Evolutionary conservation across 345 rosid genomes (phyloP).

Genomic region (Eucalyptus sideroxylon): DNA sequence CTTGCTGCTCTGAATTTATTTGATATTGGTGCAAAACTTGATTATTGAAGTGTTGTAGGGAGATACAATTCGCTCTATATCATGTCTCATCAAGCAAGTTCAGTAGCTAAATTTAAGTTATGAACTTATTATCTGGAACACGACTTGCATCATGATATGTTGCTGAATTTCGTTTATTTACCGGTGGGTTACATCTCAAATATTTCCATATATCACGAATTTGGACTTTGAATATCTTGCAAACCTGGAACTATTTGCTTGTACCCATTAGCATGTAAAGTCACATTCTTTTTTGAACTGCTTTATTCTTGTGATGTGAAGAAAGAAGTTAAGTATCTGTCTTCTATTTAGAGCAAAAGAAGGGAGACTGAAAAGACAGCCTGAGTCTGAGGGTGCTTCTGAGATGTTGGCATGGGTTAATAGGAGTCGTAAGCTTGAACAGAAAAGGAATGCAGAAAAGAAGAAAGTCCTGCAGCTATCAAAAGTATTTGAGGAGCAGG

Average conservation of each 20-base stretch:
- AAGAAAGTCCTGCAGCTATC: conserved; percentile 74
- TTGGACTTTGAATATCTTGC: neutral
- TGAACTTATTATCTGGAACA: neutral
- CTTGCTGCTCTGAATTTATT: neutral
- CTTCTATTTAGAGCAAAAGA: conserved; percentile 59
- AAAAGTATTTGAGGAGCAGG: conserved; percentile 87
- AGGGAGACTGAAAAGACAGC: conserved; percentile 54
- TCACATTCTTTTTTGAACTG: neutral
- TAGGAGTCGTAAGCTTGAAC: conserved; percentile 70
- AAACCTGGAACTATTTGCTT: neutral
- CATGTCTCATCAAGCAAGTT: neutral
- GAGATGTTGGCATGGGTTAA: conserved; percentile 71
- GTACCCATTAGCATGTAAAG: neutral
- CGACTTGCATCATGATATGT: neutral
- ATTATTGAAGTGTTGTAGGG: neutral
- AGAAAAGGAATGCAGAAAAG: conserved; percentile 56
- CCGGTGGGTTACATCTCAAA: neutral
- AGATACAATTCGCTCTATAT: neutral
- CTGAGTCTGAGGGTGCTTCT: conserved; percentile 44
- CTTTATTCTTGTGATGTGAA: neutral
- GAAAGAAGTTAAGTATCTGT: neutral
- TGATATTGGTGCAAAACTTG: neutral
- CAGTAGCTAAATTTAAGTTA: neutral
- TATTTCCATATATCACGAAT: neutral
- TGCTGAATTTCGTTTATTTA: neutral